phyloP scores from a whole-genome alignment of 768 basidiomycete species.

The Crucibulum laeve region DNA sequence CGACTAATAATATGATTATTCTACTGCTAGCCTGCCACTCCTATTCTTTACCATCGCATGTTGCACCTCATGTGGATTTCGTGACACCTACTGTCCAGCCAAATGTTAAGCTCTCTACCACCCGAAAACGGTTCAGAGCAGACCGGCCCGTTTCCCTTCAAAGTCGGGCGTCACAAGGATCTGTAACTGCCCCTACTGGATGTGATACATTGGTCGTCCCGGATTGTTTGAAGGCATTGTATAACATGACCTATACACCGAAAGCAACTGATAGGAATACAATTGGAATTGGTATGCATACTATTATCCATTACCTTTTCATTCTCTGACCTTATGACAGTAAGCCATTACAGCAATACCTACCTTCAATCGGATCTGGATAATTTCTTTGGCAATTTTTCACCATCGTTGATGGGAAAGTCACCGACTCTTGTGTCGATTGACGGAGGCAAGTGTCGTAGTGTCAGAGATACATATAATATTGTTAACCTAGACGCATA shows the following conservation, averaged over 20 bases:
- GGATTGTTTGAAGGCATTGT: slow-evolving; percentile 27
- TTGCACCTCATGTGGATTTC: slow-evolving; percentile 25
- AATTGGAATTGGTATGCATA: slow-evolving; percentile 24
- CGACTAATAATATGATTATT: background rate
- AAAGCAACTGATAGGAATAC: slow-evolving; percentile 20
- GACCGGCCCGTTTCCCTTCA: too few relatives aligned
- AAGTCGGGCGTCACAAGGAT: background rate
- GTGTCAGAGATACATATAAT: background rate
- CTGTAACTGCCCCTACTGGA: slow-evolving; percentile 3
- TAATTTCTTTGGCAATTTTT: slow-evolving; percentile 36
- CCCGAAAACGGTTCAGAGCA: background rate
- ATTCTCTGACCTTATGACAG: slow-evolving; percentile 16
- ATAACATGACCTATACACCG: slow-evolving; percentile 27
- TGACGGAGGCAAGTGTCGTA: slow-evolving; percentile 31
- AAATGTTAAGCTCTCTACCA: slow-evolving; percentile 13
- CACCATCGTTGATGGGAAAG: slow-evolving; percentile 30
- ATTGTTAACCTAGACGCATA: slow-evolving; percentile 1
- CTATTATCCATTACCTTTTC: background rate
- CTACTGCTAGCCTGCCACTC: slow-evolving; percentile 20
- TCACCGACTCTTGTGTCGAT: slow-evolving; percentile 37
- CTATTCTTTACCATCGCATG: slow-evolving; percentile 24
- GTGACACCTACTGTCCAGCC: slow-evolving; percentile 31
- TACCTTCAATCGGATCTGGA: slow-evolving; percentile 39
- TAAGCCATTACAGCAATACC: slow-evolving; percentile 38
- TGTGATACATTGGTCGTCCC: slow-evolving; percentile 22